Conservation (phyloP, 2,329 filamentous ascomycete genomes). For the Purpureocillium takamizusanense region DNA sequence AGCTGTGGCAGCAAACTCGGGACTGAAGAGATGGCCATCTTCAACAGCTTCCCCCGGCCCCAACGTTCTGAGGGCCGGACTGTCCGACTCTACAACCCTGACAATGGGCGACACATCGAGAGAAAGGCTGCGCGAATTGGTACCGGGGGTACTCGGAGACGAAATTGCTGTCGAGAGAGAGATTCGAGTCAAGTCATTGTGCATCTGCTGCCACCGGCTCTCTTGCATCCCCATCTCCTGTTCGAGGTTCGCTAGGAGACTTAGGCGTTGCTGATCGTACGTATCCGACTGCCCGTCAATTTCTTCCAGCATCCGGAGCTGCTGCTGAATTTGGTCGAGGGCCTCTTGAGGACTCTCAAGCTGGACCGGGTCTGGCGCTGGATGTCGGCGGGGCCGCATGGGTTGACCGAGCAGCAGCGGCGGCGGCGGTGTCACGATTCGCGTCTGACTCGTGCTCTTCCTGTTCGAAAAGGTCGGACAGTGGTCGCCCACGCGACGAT, state of each 20-base stretch:
- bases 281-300: slow-evolving; percentile 22
- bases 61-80: too few relatives aligned
- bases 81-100: background rate
- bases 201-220: slow-evolving; percentile 49
- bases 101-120: background rate
- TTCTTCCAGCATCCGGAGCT: slow-evolving; percentile 40
- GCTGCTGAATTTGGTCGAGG: slow-evolving; percentile 39
- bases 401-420: slow-evolving; percentile 41
- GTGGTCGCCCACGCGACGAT: slow-evolving; percentile 49
- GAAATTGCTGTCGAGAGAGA: slow-evolving; percentile 38
- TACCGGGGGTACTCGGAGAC: slow-evolving; percentile 8
- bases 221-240: slow-evolving; percentile 53
- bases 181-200: slow-evolving; percentile 39
- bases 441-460: slow-evolving; percentile 31
- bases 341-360: slow-evolving; percentile 42
- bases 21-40: too few relatives aligned
- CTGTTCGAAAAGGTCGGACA: slow-evolving; percentile 51
- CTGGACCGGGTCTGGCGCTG: slow-evolving; percentile 40
- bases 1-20: too few relatives aligned
- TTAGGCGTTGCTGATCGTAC: slow-evolving; percentile 32
- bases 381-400: slow-evolving; percentile 32
- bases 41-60: too few relatives aligned
- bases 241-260: slow-evolving; percentile 50
- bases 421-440: slow-evolving; percentile 47
- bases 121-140: background rate